Percentiles rank a stretch among this genome's conserved stretches.
Conservation (phyloP, 768 basidiomycete species). For the Macrocybe gigantea region DNA sequence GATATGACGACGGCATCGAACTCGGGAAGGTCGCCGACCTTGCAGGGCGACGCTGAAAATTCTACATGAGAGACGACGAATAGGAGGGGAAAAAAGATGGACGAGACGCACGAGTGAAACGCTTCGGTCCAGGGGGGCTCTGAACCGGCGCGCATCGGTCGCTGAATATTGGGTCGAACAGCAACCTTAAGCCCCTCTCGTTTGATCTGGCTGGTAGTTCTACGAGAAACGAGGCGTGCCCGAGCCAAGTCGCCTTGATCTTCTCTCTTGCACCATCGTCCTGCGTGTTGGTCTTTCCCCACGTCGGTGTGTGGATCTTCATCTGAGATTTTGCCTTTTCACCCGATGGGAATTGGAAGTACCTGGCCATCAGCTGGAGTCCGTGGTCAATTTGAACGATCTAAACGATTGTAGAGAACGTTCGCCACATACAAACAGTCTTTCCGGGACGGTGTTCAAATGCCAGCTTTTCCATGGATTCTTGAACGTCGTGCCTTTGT, state of each 20-base stretch:
- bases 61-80: neutral
- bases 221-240: constrained; percentile 49
- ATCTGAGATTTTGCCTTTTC: constrained; percentile 13
- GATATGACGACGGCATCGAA: constrained; percentile 60
- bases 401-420: neutral
- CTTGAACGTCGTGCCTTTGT: constrained; percentile 15
- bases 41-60: constrained; percentile 37
- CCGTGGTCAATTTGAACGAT: neutral
- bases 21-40: constrained; percentile 51
- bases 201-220: constrained; percentile 35
- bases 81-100: neutral
- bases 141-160: constrained; percentile 45
- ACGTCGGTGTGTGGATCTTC: constrained; percentile 30
- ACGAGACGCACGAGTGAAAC: constrained; percentile 37
- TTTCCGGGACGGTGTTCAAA: constrained; percentile 6
- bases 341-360: constrained; percentile 6
- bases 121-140: constrained; percentile 34
- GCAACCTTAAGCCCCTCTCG: constrained; percentile 35
- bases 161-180: constrained; percentile 51
- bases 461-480: constrained; percentile 25
- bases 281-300: constrained; percentile 22
- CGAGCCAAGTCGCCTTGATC: constrained; percentile 50
- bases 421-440: constrained; percentile 6
- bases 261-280: constrained; percentile 21
- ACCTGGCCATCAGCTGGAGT: constrained; percentile 1